Conservation (phyloP, 805 yeast species). For the Ogataea henricii region DNA sequence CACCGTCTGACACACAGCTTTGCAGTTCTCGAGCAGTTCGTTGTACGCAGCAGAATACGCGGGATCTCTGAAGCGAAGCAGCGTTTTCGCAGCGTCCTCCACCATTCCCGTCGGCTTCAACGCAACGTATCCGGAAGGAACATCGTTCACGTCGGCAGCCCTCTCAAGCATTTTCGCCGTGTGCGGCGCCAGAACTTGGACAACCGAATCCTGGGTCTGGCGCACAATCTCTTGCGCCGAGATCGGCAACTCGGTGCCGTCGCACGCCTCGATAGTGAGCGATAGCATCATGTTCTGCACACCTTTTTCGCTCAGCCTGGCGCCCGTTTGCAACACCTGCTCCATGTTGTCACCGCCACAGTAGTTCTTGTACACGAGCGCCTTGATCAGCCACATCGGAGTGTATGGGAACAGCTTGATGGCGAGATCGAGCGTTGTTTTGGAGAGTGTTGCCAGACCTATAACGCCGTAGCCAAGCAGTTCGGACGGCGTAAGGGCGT, state of each 20-base stretch:
- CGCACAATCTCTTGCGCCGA: slow-evolving; percentile 57
- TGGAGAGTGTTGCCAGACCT: slow-evolving; percentile 68
- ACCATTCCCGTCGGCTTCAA: slow-evolving; percentile 91
- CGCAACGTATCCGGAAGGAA: slow-evolving; percentile 92
- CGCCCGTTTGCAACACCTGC: slow-evolving; percentile 74
- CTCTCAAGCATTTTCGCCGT: slow-evolving; percentile 57
- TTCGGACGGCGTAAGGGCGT: slow-evolving; percentile 54
- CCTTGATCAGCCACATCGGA: slow-evolving; percentile 70
- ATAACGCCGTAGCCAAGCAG: slow-evolving; percentile 66
- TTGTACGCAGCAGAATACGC: slow-evolving; percentile 53
- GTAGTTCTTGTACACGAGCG: slow-evolving; percentile 77
- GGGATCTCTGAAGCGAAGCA: slow-evolving; percentile 60
- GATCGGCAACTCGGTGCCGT: slow-evolving; percentile 59
- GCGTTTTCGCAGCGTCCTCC: slow-evolving; percentile 70
- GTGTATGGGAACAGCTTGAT: slow-evolving; percentile 70
- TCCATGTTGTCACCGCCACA: slow-evolving; percentile 84
- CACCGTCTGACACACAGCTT: slow-evolving; percentile 58
- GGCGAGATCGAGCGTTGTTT: slow-evolving; percentile 58
- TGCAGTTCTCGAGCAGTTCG: slow-evolving; percentile 64
- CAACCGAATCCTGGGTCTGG: slow-evolving; percentile 68
- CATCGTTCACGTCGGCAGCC: slow-evolving; percentile 54
- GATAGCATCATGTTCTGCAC: slow-evolving; percentile 95
- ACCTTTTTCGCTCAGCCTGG: slow-evolving; percentile 66
- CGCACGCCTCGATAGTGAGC: slow-evolving; percentile 89
- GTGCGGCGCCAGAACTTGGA: slow-evolving; percentile 69